Base-by-base conservation (phyloP, 345 rosid genomes). In the Brassica nigra region DNA sequence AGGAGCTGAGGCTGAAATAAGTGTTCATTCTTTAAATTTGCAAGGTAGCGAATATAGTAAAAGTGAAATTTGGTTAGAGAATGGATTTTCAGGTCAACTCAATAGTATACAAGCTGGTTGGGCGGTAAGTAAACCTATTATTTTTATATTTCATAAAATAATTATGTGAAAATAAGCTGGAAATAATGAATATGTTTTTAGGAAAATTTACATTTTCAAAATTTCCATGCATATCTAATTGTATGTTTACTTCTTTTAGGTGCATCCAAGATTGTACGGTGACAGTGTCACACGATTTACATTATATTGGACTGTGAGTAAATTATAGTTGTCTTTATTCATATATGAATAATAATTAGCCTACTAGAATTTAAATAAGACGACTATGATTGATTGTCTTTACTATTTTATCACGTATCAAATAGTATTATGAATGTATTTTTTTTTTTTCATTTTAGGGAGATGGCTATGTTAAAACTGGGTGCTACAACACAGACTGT, bases 21-120 rank as follows among this genome's bases (percentile, higher is more conserved):
- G 67, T 68, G 28, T 79, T 42, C 67, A 73, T 54, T 8, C 31
- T 10, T 54, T 78, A 14, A 31, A 63, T 1, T 54, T 78, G 59
- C 10, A 7, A 71, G 16, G 4, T 11, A 4, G 34, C 20, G 74
- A 79, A 33, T 30, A 8, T 20, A 79, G 82, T 67, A 74, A 67
- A 59, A 59, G 78, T 58, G 63, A 73, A 66, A 79, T 79, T 0
- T 79, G 78, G 78, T 4, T 79, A 23, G 82, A 79, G 15, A 79
- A 73, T 73, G 82, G 82, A 42, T 63, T 39, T 42, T 3, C 0
- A 20, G 33, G 0, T 58, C 62, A 79, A 79, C 31, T 66, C 42
- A 79, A 79, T 67, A 79, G 75, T 59, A 68, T 79, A 30, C 78
- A 79, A 66, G 73, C 36, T 68, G 82, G 82, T 34, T 79, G 78